Evolutionary conservation across 2,329 filamentous ascomycete genomes (phyloP).

Genomic region (Mycogone perniciosa): DNA sequence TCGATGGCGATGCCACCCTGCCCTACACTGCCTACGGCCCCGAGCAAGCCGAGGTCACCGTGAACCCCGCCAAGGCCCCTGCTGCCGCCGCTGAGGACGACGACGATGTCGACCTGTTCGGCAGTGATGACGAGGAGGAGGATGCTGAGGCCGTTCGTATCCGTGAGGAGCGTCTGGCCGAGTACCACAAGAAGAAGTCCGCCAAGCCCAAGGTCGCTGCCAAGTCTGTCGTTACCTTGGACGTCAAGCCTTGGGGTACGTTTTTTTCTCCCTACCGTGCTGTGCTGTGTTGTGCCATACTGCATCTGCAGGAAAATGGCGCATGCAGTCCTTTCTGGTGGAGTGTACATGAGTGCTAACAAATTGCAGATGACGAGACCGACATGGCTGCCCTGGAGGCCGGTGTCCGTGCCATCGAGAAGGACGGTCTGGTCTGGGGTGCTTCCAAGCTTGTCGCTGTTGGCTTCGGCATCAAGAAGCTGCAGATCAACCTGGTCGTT

Average conservation of each 20-base stretch:
- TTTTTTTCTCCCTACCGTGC: slow-evolving; percentile 16
- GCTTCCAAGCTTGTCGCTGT: slow-evolving; percentile 81
- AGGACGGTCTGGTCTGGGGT: slow-evolving; percentile 96
- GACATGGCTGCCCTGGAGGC: slow-evolving; percentile 77
- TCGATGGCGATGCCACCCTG: slow-evolving; percentile 87
- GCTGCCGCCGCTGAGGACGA: slow-evolving; percentile 63
- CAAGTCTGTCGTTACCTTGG: slow-evolving; percentile 93
- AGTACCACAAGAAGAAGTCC: slow-evolving; percentile 97
- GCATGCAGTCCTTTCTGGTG: too few species aligned
- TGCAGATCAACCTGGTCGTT: slow-evolving; percentile 96
- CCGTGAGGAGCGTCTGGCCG: slow-evolving; percentile 83
- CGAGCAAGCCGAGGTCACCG: slow-evolving; percentile 65
- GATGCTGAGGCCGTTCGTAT: slow-evolving; percentile 78
- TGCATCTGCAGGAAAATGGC: background rate
- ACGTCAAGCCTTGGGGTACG: slow-evolving; percentile 99
- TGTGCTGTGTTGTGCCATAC: background rate
- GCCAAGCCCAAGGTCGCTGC: slow-evolving; percentile 84
- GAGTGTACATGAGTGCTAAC: background rate
- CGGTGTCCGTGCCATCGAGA: slow-evolving; percentile 74
- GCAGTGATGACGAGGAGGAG: slow-evolving; percentile 88
- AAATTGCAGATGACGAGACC: slow-evolving; percentile 73
- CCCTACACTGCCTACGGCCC: slow-evolving; percentile 87
- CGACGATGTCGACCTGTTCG: slow-evolving; percentile 89
- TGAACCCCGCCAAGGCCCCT: slow-evolving; percentile 82
- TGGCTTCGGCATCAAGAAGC: slow-evolving; percentile 97